These are phyloP conservation scores for Phytophthora sp. DNA, from an alignment of 352 stramenopile species.

Conservation along the genomic window DNA sequence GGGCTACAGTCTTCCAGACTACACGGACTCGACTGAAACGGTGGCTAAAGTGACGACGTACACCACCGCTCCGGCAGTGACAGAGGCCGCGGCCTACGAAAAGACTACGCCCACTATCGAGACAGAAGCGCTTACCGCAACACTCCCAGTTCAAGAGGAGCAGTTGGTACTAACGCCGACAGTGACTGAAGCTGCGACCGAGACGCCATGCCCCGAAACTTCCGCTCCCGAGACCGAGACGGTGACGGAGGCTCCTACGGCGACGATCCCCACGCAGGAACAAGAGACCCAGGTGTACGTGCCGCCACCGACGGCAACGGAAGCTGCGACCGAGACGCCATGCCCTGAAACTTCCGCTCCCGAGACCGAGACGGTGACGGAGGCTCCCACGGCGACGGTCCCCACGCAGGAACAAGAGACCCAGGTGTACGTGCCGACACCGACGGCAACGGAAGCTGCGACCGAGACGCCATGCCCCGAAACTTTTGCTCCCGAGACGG, in stretches of 20 bases:
- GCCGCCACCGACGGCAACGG: constrained; percentile 5
- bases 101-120: not conserved
- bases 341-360: constrained; percentile 8
- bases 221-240: not conserved
- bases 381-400: not conserved
- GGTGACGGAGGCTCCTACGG: constrained; percentile 7
- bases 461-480: constrained; percentile 17
- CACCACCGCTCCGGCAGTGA: not conserved
- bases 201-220: constrained; percentile 1
- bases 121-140: not conserved
- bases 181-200: not conserved
- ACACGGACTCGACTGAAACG: constrained; percentile 3
- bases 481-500: not conserved
- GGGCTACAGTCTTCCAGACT: constrained; percentile 18
- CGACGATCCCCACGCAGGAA: not conserved
- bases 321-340: constrained; percentile 8
- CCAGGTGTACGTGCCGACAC: not conserved
- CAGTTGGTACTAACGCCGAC: not conserved
- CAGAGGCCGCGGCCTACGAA: not conserved
- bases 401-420: not conserved
- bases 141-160: not conserved
- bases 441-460: constrained; percentile 5
- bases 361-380: not conserved
- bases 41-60: not conserved
- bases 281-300: not conserved